Evolutionary conservation across 306 rosid genomes (phyloP).

Genomic region (Amphicarpaea edgeworthii): DNA sequence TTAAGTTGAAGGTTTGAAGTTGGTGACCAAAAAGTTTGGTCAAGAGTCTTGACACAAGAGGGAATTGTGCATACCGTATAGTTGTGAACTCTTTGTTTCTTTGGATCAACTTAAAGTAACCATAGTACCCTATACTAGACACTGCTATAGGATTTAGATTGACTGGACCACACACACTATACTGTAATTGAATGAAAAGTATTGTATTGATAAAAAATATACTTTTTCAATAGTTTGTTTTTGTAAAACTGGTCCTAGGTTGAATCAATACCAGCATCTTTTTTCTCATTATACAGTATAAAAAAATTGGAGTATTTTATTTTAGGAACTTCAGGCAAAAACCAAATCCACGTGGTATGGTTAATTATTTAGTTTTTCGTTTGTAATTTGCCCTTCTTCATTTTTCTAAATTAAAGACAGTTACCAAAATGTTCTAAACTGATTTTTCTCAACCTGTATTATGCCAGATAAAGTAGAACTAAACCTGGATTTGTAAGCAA

Average conservation of each 20-base stretch:
- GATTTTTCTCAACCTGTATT: not conserved
- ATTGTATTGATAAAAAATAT: constrained; percentile 18
- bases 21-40: constrained; percentile 27
- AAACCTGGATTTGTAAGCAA: too few species aligned
- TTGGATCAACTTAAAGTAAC: not conserved
- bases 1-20: constrained; percentile 42
- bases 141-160: constrained; percentile 26
- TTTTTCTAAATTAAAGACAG: too few species aligned
- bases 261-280: constrained; percentile 7
- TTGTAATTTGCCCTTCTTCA: not conserved
- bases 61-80: constrained; percentile 54
- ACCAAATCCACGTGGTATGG: not conserved
- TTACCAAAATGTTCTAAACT: not conserved
- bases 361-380: not conserved
- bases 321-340: not conserved
- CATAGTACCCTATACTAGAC: not conserved
- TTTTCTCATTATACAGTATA: not conserved
- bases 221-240: constrained; percentile 3
- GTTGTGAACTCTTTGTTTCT: constrained; percentile 13
- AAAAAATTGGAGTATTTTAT: not conserved
- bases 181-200: constrained; percentile 13
- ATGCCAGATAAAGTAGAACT: too few species aligned
- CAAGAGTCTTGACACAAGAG: constrained; percentile 12
- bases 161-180: constrained; percentile 19
- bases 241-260: not conserved